Evolutionary conservation across 2,329 filamentous ascomycete genomes (phyloP), one percentile per base, ranked within the genome.

Genomic region (Talaromyces islandicus): DNA sequence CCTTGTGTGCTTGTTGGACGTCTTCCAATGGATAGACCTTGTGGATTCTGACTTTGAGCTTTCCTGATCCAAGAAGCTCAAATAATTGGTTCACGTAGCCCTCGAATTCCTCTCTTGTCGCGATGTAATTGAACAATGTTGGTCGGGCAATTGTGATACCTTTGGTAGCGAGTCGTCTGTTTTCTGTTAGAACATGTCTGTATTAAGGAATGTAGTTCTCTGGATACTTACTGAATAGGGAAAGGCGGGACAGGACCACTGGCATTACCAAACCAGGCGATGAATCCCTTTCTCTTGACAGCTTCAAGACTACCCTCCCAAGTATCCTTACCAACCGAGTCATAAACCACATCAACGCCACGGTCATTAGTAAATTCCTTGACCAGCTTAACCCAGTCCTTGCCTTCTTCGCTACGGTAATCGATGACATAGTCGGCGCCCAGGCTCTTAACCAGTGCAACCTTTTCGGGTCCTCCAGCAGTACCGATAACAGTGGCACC

Each of bases 261-360:
- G 7, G 90, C 89, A 75, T 95, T 95, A 3, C 91, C 91, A 75
- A 92, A 95, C 54, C 85, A 88, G 27, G 91, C 82, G 68, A 96
- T 76, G 1, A 81, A 88, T 5, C 91, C 92, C 78, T 95, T 95
- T 64, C 87, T 75, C 66, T 87, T 89, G 58, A 93, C 81, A 66
- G 86, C 83, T 64, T 92, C 85, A 64, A 96, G 72, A 68, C 88
- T 88, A 21, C 84, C 81, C 66, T 96, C 90, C 76, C 94, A 96
- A 0, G 92, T 96, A 54, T 83, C 82, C 77, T 91, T 91, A 12
- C 92, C 92, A 2, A 96, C 90, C 6, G 90, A 89, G 71, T 96
- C 92, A 71, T 91, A 95, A 29, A 96, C 88, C 10, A 88, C 91
- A 64, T 85, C 83, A 2, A 88, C 87, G 7, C 92, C 92, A 62